Percentiles rank a stretch among this genome's conserved stretches.
Evolutionary conservation across 768 basidiomycete species (phyloP).

Genomic region (Boletellus emodensis): DNA sequence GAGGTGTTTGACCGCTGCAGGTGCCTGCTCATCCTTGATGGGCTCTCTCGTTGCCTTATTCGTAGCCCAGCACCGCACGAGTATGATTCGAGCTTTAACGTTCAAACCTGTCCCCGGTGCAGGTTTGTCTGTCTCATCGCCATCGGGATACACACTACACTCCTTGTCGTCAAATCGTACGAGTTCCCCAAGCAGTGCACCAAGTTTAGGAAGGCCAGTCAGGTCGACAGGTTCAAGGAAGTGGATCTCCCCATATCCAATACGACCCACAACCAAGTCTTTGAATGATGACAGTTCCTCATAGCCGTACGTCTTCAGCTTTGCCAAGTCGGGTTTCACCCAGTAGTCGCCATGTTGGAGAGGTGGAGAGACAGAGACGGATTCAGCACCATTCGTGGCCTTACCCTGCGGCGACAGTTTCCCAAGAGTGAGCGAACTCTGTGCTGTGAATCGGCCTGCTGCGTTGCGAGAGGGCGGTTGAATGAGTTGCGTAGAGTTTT

Average conservation of each 20-base stretch:
- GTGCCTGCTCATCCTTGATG: conserved; percentile 76
- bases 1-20: conserved; percentile 64
- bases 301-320: conserved; percentile 66
- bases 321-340: conserved; percentile 73
- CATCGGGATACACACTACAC: conserved; percentile 90
- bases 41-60: conserved; percentile 91
- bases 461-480: conserved; percentile 39
- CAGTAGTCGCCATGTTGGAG: conserved; percentile 89
- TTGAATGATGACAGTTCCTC: conserved; percentile 70
- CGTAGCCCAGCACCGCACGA: conserved; percentile 81
- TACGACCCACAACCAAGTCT: conserved; percentile 83
- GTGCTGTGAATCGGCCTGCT: conserved; percentile 40
- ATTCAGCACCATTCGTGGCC: conserved; percentile 25
- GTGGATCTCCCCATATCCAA: conserved; percentile 84
- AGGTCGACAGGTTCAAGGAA: conserved; percentile 83
- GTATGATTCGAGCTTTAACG: conserved; percentile 71
- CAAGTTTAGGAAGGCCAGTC: conserved; percentile 75
- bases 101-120: conserved; percentile 83
- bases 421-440: conserved; percentile 30
- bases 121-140: conserved; percentile 81
- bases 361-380: conserved; percentile 30
- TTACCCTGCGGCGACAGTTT: conserved; percentile 26
- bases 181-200: conserved; percentile 79
- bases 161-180: conserved; percentile 89
- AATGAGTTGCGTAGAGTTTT: conserved; percentile 15